Evolutionary conservation across 2,329 filamentous ascomycete species (phyloP), one percentile per base, ranked within the genome.

Genomic region (Podosphaera xanthii): DNA sequence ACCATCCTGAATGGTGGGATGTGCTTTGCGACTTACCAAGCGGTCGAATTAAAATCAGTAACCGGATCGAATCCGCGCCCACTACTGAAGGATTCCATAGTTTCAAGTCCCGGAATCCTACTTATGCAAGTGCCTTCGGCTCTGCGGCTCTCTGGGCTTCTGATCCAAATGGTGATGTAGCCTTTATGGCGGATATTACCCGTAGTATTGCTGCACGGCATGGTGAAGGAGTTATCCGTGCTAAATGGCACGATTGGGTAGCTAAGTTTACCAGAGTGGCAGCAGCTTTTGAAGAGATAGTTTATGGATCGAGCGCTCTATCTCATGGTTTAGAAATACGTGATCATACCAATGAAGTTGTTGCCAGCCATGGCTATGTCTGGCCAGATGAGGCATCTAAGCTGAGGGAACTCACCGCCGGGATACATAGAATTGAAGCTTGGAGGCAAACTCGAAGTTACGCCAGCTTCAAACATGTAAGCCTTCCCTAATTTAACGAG

Each of bases 1-100:
- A 89, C 67, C 91, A 97, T 67, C 87, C 86, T 0, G 90, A 96
- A 69, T 98, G 92, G 92, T 98, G 92, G 92, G 92, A 98, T 71
- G 73, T 98, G 8, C 77, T 98, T 10, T 98, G 92, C 70, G 92
- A 98, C 70, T 75, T 98, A 49, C 86, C 90, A 0, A 91, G 84
- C 1, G 92, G 92, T 8, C 83, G 90, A 50, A 89, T 98, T 76
- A 94, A 92, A 72, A 97, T 98, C 67, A 94, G 87, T 67, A 87
- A 80, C 69, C 84, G 83, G 65, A 90, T 97, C 63, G 91, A 97
- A 62, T 72, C 79, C 31, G 86, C 89, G 0, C 80, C 84, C 0
- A 72, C 86, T 3, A 96, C 89, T 0, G 92, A 98, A 66, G 91
- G 91, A 0, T 76, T 92, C 8, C 70, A 83, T 2, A 94, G 86